phyloP scores from a whole-genome alignment of 306 rosid genomes.

The Phaseolus lunatus region DNA sequence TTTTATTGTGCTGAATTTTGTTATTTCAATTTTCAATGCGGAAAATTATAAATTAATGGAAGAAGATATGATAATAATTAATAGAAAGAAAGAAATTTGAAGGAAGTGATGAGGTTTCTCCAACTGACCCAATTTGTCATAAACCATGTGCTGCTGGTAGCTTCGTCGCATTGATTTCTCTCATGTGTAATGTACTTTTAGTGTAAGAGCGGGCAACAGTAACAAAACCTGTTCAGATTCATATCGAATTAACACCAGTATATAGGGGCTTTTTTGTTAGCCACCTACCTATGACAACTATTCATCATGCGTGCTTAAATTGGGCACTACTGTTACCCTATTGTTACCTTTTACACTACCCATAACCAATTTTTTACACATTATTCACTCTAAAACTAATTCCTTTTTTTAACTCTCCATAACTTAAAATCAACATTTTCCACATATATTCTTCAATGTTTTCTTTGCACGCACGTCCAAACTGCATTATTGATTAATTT shows the following conservation, averaged over 20 bases:
- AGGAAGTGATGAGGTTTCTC: not conserved
- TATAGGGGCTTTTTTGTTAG: not conserved
- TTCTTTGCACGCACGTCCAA: too few relatives aligned
- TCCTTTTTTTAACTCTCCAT: not conserved
- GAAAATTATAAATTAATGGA: not conserved
- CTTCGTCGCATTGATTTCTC: constrained; percentile 33
- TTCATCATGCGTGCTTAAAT: constrained; percentile 30
- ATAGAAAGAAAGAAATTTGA: constrained; percentile 5
- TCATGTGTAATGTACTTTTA: constrained; percentile 20
- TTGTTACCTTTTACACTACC: not conserved
- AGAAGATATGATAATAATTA: not conserved
- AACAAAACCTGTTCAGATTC: constrained; percentile 38
- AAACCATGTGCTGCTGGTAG: constrained; percentile 61
- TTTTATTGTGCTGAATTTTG: not conserved
- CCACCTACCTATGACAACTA: constrained; percentile 13
- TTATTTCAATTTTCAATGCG: constrained; percentile 1
- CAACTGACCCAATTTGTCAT: constrained; percentile 45
- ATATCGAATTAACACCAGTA: not conserved
- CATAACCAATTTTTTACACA: not conserved
- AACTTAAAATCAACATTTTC: not conserved
- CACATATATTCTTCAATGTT: too few relatives aligned
- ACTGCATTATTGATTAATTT: too few relatives aligned
- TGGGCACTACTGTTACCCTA: not conserved
- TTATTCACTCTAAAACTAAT: not conserved
- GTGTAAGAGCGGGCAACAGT: constrained; percentile 12